Conservation (phyloP, 1,139 yeast species). For the Suzukiozyma palmioleophila region DNA sequence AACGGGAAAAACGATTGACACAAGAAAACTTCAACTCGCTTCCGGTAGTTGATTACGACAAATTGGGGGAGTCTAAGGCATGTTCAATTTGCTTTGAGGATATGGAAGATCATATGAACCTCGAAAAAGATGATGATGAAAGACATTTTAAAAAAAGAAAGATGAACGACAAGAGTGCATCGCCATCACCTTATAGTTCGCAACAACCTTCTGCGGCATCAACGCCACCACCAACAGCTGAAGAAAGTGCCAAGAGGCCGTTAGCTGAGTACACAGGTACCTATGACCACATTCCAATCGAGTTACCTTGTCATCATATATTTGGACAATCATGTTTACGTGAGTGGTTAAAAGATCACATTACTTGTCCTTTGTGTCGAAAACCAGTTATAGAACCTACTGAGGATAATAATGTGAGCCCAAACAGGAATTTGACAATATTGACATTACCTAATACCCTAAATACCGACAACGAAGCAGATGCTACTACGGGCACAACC, state of each 20-base stretch:
- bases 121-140: conserved; percentile 1
- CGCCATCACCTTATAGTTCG: conserved; percentile 5
- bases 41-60: conserved; percentile 26
- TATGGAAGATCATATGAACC: conserved; percentile 25
- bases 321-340: conserved; percentile 72
- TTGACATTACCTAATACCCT: conserved; percentile 8
- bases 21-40: conserved; percentile 48
- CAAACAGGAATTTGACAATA: conserved; percentile 8
- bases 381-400: conserved; percentile 30
- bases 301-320: conserved; percentile 76
- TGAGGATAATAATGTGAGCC: conserved; percentile 3
- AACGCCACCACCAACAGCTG: conserved; percentile 1
- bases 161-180: conserved; percentile 3
- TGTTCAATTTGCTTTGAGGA: conserved; percentile 73
- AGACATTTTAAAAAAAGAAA: conserved; percentile 9
- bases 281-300: conserved; percentile 59
- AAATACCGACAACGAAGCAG: conserved; percentile 3
- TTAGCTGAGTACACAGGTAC: conserved; percentile 25
- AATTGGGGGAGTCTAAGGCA: conserved; percentile 23
- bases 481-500: conserved; percentile 1
- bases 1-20: conserved; percentile 47
- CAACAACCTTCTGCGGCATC: conserved; percentile 1
- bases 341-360: conserved; percentile 68
- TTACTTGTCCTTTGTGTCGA: conserved; percentile 82
- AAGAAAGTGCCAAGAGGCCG: conserved; percentile 7